Evolutionary conservation across 1,284 basidiomycete genomes (phyloP).

Genomic region (Sparassis latifolia): DNA sequence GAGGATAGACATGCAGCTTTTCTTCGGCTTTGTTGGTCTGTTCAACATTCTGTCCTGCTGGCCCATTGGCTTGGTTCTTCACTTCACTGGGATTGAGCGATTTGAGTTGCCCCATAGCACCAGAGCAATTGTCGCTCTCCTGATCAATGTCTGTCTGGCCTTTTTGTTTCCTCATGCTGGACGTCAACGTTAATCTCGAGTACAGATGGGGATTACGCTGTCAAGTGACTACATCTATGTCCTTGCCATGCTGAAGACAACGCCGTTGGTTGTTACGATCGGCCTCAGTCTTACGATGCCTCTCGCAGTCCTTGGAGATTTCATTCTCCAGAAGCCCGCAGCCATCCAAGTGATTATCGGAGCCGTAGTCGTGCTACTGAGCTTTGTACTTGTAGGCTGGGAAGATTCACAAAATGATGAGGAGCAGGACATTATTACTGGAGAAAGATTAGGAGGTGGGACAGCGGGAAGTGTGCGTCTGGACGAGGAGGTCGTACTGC

Average conservation of each 20-base stretch:
- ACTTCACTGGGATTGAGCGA: constrained; percentile 68
- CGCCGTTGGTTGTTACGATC: constrained; percentile 88
- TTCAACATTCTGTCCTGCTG: constrained; percentile 82
- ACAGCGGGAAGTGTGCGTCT: constrained; percentile 3
- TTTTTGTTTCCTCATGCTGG: constrained; percentile 1
- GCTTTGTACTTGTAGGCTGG: constrained; percentile 62
- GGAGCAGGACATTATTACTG: constrained; percentile 15
- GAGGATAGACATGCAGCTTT: constrained; percentile 87
- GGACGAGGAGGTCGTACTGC: neutral
- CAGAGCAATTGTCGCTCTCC: constrained; percentile 58
- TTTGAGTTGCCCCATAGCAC: constrained; percentile 68
- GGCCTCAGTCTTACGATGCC: constrained; percentile 96
- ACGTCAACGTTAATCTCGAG: neutral
- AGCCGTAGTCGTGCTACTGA: constrained; percentile 58
- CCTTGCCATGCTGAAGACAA: constrained; percentile 94
- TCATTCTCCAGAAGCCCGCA: constrained; percentile 54
- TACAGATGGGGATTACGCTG: constrained; percentile 79
- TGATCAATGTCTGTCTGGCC: constrained; percentile 57
- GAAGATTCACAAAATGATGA: constrained; percentile 40
- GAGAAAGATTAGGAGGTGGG: neutral
- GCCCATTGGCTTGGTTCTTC: constrained; percentile 80
- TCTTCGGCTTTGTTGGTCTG: constrained; percentile 90
- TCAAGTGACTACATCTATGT: constrained; percentile 86
- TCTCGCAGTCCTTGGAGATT: constrained; percentile 78
- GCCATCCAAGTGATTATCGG: constrained; percentile 55